Base-by-base conservation (phyloP, 805 yeast species). In the Candida anglica region DNA sequence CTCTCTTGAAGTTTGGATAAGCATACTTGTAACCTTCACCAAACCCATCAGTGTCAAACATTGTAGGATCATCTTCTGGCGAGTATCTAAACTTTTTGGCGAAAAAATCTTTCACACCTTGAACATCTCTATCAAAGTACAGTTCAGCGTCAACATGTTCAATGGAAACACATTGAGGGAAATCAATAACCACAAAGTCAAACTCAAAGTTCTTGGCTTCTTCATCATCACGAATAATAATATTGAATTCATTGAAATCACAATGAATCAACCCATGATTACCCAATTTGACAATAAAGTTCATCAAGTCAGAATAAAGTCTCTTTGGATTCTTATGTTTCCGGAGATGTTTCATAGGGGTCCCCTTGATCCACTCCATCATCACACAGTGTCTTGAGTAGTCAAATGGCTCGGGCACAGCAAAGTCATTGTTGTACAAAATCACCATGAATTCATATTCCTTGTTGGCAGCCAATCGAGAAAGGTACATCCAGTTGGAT, bases 181-280 rank as follows among this genome's bases (percentile, higher is more conserved):
- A 93, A 70, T 93, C 99, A 50, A 93, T 91, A 18, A 93, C 96
- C 15, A 89, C 82, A 49, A 88, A 86, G 32, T 86, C 93, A 27
- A 64, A 61, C 36, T 79, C 86, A 37, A 61, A 63, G 14, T 69
- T 52, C 26, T 56, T 66, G 13, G 63, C 61, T 14, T 69, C 73
- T 28, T 73, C 75, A 20, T 75, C 69, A 42, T 83, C 83, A 26
- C 84, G 69, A 19, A 87, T 79, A 75, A 93, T 86, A 46, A 93
- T 87, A 58, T 93, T 93, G 60, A 93, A 93, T 63, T 93, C 99
- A 58, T 93, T 93, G 66, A 81, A 93, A 66, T 93, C 99, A 71
- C 98, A 91, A 60, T 93, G 99, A 34, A 93, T 88, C 36, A 93
- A 69, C 1, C 99, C 99, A 46, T 81, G 76, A 49, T 84, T 81